phyloP scores from a whole-genome alignment of 306 rosid species.

The Urtica urens region DNA sequence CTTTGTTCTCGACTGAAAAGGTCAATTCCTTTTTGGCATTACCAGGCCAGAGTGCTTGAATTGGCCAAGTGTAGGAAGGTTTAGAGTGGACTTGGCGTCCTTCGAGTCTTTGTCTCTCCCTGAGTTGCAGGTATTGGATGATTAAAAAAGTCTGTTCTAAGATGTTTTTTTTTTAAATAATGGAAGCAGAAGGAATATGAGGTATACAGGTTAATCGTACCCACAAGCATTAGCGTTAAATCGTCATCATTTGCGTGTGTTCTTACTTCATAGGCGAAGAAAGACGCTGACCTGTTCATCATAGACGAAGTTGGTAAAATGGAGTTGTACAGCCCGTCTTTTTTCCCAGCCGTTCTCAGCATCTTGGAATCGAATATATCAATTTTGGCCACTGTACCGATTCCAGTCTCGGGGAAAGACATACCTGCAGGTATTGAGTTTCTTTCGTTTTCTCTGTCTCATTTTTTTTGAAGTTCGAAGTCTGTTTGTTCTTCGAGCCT shows the following conservation, averaged over 20 bases:
- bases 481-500: too few relatives aligned
- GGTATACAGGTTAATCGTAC: too few relatives aligned
- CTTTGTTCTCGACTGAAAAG: too few relatives aligned
- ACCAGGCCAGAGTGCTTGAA: conserved; percentile 45
- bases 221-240: too few relatives aligned
- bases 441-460: neutral
- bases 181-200: too few relatives aligned
- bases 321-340: conserved; percentile 75
- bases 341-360: conserved; percentile 66
- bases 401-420: conserved; percentile 61
- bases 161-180: too few relatives aligned
- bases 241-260: too few relatives aligned
- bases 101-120: conserved; percentile 74
- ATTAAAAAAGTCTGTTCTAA: too few relatives aligned
- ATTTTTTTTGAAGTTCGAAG: too few relatives aligned
- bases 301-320: conserved; percentile 86
- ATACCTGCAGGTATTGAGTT: conserved; percentile 81
- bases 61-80: conserved; percentile 86
- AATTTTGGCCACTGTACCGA: conserved; percentile 68
- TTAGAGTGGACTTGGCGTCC: conserved; percentile 58
- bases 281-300: conserved; percentile 62
- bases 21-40: neutral
- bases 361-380: conserved; percentile 68
- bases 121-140: conserved; percentile 66
- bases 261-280: conserved; percentile 37